A percentile compares a stretch with the other conserved stretches of the same genome.
phyloP scores from a whole-genome alignment of 495 filamentous ascomycete species.

The Penicillium dipodomyicola region DNA sequence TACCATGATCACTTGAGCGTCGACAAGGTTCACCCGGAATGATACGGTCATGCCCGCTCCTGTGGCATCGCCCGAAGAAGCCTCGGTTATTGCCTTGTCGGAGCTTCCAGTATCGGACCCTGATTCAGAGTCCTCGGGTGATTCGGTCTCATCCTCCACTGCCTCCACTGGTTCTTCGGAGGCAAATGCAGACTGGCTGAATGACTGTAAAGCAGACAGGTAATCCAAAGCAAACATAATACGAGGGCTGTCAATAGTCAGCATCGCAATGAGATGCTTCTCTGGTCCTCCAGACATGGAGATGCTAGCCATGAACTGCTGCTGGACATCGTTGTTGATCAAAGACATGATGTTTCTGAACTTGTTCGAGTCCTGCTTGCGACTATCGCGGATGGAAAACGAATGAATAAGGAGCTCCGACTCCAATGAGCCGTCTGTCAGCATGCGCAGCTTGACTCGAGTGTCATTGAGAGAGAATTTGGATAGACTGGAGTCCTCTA shows the following conservation, averaged over 20 bases:
- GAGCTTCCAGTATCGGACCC: slow-evolving; percentile 49
- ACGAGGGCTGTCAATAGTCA: slow-evolving; percentile 93
- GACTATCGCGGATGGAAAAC: slow-evolving; percentile 90
- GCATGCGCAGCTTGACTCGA: slow-evolving; percentile 87
- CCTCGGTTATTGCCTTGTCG: slow-evolving; percentile 29
- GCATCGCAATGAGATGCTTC: slow-evolving; percentile 79
- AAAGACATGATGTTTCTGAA: slow-evolving; percentile 98
- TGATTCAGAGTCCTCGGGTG: slow-evolving; percentile 57
- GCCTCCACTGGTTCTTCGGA: slow-evolving; percentile 47
- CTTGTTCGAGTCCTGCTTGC: slow-evolving; percentile 82
- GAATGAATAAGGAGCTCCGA: slow-evolving; percentile 92
- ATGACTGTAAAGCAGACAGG: slow-evolving; percentile 82
- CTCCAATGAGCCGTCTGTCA: slow-evolving; percentile 87
- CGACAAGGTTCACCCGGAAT: slow-evolving; percentile 89
- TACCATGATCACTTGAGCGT: slow-evolving; percentile 92
- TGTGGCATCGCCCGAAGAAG: slow-evolving; percentile 30
- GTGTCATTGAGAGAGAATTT: slow-evolving; percentile 93
- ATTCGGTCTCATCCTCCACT: slow-evolving; percentile 56
- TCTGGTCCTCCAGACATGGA: slow-evolving; percentile 87
- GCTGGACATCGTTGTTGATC: slow-evolving; percentile 87
- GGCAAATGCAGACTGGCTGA: slow-evolving; percentile 66
- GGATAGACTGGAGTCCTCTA: slow-evolving; percentile 81
- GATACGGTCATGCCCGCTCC: slow-evolving; percentile 67
- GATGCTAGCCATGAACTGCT: slow-evolving; percentile 94
- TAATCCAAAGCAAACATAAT: slow-evolving; percentile 96